These are phyloP conservation scores for Fusarium coicis DNA, from an alignment of 2,329 filamentous ascomycete species.

Conservation along the genomic window DNA sequence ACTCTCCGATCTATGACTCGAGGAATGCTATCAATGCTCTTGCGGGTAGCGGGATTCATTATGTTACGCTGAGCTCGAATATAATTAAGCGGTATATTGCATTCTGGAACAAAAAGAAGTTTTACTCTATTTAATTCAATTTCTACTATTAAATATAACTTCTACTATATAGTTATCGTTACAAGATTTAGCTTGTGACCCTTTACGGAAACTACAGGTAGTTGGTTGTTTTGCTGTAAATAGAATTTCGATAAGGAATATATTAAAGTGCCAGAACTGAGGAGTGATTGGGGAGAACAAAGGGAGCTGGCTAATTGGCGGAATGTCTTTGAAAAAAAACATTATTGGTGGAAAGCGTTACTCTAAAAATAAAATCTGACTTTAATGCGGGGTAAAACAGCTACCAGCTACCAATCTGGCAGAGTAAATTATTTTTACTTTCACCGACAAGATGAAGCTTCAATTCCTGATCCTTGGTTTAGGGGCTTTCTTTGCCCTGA, in stretches of 20 bases:
- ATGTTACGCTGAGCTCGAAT: background rate
- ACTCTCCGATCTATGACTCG: background rate
- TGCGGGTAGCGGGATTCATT: background rate
- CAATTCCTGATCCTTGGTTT: background rate
- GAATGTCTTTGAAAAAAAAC: background rate
- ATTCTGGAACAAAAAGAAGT: background rate
- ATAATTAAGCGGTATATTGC: background rate
- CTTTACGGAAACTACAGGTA: accelerated
- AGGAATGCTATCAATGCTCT: background rate
- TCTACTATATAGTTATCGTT: background rate
- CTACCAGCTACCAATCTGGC: background rate
- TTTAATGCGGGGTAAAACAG: background rate
- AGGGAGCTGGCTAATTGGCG: background rate
- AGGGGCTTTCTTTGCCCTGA: background rate
- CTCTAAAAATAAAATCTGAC: background rate
- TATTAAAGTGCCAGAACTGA: too few species aligned
- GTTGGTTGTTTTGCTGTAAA: background rate
- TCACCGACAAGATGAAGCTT: background rate
- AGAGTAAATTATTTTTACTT: background rate
- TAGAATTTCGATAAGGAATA: too few species aligned
- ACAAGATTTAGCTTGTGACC: background rate
- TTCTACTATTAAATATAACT: accelerated
- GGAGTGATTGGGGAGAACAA: background rate
- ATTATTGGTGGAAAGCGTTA: background rate
- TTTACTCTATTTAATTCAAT: background rate